Evolutionary conservation across 139 green algal species (phyloP).

Genomic region (Mesostigma viride): DNA sequence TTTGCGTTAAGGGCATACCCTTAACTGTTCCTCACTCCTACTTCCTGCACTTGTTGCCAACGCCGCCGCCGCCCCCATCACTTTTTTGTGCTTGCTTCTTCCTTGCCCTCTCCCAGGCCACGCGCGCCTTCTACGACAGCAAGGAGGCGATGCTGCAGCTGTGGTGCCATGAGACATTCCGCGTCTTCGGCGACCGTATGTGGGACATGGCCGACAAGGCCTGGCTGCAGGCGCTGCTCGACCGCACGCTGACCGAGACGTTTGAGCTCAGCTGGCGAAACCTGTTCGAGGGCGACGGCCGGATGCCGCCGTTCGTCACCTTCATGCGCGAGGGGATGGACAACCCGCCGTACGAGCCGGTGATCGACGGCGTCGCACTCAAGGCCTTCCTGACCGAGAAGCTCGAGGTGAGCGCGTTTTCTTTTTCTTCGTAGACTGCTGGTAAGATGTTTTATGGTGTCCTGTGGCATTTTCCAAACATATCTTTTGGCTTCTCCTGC

Average conservation of each 20-base stretch:
- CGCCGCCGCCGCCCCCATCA: too few species aligned
- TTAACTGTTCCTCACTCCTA: too few species aligned
- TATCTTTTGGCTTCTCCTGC: too few species aligned
- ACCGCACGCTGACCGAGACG: conserved; percentile 44
- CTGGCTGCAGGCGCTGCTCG: conserved; percentile 57
- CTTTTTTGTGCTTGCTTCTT: too few species aligned
- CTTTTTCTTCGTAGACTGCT: too few species aligned
- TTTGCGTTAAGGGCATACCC: too few species aligned
- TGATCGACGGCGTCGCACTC: conserved; percentile 45
- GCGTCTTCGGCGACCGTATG: conserved; percentile 71
- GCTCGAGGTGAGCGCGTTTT: too few species aligned
- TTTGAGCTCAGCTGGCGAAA: conserved; percentile 43
- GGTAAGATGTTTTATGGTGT: too few species aligned
- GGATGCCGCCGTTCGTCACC: conserved; percentile 57
- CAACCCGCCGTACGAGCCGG: conserved; percentile 61
- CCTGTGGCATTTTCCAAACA: too few species aligned
- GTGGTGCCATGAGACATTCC: conserved; percentile 66
- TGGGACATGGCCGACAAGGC: conserved; percentile 37
- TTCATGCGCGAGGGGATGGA: conserved; percentile 64
- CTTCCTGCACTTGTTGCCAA: too few species aligned
- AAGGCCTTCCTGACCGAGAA: conserved; percentile 59
- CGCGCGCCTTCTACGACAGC: conserved; percentile 62
- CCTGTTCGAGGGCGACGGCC: conserved; percentile 47
- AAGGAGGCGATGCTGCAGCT: conserved; percentile 68
- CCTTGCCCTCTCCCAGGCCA: conserved; percentile 58